phyloP scores from a whole-genome alignment of 805 yeast species.

The Candida wancherniae region DNA sequence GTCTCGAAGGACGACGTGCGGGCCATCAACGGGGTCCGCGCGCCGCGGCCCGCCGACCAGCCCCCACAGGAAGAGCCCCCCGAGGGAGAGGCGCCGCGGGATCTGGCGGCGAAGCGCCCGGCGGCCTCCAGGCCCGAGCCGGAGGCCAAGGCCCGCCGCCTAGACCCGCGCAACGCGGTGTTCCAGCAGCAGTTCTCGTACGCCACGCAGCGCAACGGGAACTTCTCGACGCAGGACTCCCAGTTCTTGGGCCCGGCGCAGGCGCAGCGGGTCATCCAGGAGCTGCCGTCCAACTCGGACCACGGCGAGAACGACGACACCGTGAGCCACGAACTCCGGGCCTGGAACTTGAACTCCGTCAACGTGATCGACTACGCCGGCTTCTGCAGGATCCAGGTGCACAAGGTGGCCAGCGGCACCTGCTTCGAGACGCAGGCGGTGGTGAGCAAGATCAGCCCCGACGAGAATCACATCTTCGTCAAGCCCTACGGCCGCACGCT shows the following conservation, averaged over 20 bases:
- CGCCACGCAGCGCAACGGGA: too few species aligned
- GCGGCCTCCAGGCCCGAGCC: too few species aligned
- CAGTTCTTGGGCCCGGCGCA: not conserved
- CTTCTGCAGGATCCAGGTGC: constrained; percentile 1
- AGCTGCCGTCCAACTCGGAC: not conserved
- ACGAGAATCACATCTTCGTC: constrained; percentile 9
- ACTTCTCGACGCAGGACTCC: too few species aligned
- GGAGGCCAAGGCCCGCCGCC: constrained; percentile 1
- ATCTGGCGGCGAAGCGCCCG: too few species aligned
- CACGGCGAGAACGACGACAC: not conserved
- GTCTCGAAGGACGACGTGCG: not conserved
- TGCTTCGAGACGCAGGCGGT: constrained; percentile 3
- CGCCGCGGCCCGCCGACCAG: too few species aligned
- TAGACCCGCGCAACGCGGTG: constrained; percentile 3
- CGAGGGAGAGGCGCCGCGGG: too few species aligned
- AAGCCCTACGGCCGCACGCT: constrained; percentile 15
- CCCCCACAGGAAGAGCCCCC: too few species aligned
- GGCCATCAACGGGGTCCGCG: too few species aligned
- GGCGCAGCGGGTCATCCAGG: too few species aligned
- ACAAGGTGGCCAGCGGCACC: constrained; percentile 1
- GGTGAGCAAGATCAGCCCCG: constrained; percentile 5
- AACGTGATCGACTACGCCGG: not conserved
- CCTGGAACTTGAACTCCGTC: not conserved
- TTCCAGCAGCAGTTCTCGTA: constrained; percentile 5
- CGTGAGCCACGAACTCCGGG: not conserved